Evolutionary conservation across 1,284 basidiomycete genomes (phyloP).

Genomic region (Irpex sp.): DNA sequence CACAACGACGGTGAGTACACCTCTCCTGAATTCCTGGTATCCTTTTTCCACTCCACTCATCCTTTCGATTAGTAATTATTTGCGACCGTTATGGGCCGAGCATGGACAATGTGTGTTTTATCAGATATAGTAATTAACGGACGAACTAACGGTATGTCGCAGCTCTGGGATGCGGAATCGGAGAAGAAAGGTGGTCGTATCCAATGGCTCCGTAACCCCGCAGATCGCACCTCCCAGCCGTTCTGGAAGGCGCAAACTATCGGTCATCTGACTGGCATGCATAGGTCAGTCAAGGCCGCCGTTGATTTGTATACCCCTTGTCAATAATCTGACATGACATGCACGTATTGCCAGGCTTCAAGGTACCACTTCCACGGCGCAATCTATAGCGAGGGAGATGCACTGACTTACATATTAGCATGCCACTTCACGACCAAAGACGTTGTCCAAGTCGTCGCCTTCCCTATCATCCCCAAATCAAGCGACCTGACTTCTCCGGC

Average conservation of each 20-base stretch:
- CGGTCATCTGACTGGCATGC: slow-evolving; percentile 23
- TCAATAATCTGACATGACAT: too few species aligned
- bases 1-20: slow-evolving; percentile 22
- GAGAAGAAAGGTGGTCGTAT: slow-evolving; percentile 21
- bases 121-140: too few species aligned
- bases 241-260: slow-evolving; percentile 20
- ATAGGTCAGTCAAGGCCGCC: slow-evolving; percentile 3
- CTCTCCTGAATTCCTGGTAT: not conserved
- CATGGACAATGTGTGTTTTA: slow-evolving; percentile 20
- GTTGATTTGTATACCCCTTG: too few species aligned
- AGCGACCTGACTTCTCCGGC: slow-evolving; percentile 21
- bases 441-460: slow-evolving; percentile 21
- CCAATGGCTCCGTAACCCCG: slow-evolving; percentile 23
- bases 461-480: slow-evolving; percentile 21
- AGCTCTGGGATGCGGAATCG: not conserved
- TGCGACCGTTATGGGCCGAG: slow-evolving; percentile 25
- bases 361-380: not conserved
- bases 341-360: not conserved
- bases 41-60: not conserved
- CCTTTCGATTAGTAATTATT: slow-evolving; percentile 20
- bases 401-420: slow-evolving; percentile 3
- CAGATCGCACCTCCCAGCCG: slow-evolving; percentile 6
- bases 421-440: slow-evolving; percentile 19
- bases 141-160: not conserved
- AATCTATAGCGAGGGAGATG: too few species aligned